phyloP scores from a whole-genome alignment of 306 rosid genomes.

The Betula pendula region DNA sequence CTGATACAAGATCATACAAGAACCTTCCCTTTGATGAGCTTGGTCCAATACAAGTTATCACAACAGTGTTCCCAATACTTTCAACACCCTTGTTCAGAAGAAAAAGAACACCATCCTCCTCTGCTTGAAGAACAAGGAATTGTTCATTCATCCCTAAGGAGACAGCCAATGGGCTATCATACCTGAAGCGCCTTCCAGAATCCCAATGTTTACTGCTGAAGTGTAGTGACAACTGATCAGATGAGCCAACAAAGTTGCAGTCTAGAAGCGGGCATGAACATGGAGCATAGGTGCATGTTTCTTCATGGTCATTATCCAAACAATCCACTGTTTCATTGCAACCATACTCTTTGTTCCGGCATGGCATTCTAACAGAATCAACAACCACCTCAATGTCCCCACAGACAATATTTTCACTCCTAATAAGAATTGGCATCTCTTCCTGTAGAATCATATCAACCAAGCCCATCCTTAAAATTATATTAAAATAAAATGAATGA shows the following conservation, averaged over 20 bases:
- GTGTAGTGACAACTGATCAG: slow-evolving; percentile 18
- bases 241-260: slow-evolving; percentile 36
- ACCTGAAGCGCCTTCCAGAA: slow-evolving; percentile 43
- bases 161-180: slow-evolving; percentile 25
- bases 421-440: slow-evolving; percentile 18
- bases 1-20: slow-evolving; percentile 26
- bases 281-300: slow-evolving; percentile 34
- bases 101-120: slow-evolving; percentile 38
- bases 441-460: slow-evolving; percentile 17
- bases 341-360: slow-evolving; percentile 34
- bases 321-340: slow-evolving; percentile 35
- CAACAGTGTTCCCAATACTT: slow-evolving; percentile 23
- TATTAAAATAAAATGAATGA: background rate
- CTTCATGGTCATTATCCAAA: slow-evolving; percentile 28
- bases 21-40: slow-evolving; percentile 29
- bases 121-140: slow-evolving; percentile 42
- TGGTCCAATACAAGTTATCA: slow-evolving; percentile 38
- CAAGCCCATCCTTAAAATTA: background rate
- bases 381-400: slow-evolving; percentile 24
- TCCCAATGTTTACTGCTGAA: slow-evolving; percentile 42
- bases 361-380: slow-evolving; percentile 24
- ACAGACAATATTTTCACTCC: slow-evolving; percentile 18
- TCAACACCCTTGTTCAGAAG: slow-evolving; percentile 32
- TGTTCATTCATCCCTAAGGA: slow-evolving; percentile 25
- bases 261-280: slow-evolving; percentile 42